phyloP scores from a whole-genome alignment of 164 flowering plant species.

The Buxus sempervirens region DNA sequence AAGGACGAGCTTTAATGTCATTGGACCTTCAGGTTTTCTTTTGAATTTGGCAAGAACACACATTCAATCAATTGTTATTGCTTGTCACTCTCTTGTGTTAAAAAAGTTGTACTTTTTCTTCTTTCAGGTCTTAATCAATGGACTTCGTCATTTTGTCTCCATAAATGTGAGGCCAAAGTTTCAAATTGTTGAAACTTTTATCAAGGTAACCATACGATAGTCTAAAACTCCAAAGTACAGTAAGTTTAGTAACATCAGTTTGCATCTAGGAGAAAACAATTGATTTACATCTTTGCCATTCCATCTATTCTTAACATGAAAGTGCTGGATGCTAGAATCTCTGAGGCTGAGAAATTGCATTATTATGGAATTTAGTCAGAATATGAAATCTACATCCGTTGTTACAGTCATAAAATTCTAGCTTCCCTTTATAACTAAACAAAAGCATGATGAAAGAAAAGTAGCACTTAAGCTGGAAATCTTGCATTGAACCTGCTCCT shows the following conservation, averaged over 20 bases:
- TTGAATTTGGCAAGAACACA: neutral
- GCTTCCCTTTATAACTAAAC: too few relatives aligned
- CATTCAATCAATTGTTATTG: neutral
- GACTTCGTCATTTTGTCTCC: constrained; percentile 77
- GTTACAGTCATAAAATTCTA: too few relatives aligned
- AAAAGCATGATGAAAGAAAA: neutral
- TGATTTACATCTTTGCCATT: too few relatives aligned
- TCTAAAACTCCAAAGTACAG: too few relatives aligned
- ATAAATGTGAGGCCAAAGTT: constrained; percentile 71
- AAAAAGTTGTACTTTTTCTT: constrained; percentile 4
- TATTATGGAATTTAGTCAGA: neutral
- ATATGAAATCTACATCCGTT: neutral
- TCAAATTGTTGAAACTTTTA: constrained; percentile 79
- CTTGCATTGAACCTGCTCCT: too few relatives aligned
- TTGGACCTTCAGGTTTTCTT: constrained; percentile 83
- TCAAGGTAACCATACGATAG: constrained; percentile 50
- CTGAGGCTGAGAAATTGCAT: neutral
- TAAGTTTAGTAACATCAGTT: neutral
- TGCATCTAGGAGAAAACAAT: neutral
- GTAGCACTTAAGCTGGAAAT: neutral
- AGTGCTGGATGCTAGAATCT: neutral
- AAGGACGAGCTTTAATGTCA: constrained; percentile 93
- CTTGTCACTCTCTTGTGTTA: neutral
- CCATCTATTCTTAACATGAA: neutral
- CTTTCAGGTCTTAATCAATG: constrained; percentile 87